Conservation (phyloP, 106 monocot genomes). For the Phalaenopsis aphrodite region DNA sequence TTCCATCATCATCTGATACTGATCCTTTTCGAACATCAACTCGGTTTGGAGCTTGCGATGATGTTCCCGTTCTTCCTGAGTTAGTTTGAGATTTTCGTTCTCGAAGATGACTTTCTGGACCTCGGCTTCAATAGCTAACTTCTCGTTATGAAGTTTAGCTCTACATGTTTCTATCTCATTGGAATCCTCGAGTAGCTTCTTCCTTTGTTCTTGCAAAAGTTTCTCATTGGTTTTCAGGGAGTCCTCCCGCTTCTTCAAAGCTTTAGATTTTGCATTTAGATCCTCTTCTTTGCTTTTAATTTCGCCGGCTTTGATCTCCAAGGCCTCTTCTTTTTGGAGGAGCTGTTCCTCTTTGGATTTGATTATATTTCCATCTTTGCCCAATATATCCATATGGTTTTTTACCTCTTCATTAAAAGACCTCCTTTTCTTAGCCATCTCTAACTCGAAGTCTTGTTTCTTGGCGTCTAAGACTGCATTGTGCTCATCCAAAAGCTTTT, state of each 20-base stretch:
- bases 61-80: conserved; percentile 56
- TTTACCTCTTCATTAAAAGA: conserved; percentile 54
- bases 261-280: conserved; percentile 57
- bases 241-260: conserved; percentile 65
- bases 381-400: conserved; percentile 33
- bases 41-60: conserved; percentile 36
- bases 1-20: conserved; percentile 45
- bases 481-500: conserved; percentile 89
- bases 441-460: conserved; percentile 62
- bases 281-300: conserved; percentile 54
- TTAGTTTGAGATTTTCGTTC: conserved; percentile 58
- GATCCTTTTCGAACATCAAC: conserved; percentile 78
- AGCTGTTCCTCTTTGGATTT: conserved; percentile 39
- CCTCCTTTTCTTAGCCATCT: conserved; percentile 48
- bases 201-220: conserved; percentile 38
- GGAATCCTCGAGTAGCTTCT: conserved; percentile 34
- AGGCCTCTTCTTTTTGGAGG: conserved; percentile 48
- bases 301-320: conserved; percentile 43
- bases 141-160: conserved; percentile 42
- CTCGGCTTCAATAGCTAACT: conserved; percentile 42
- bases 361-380: conserved; percentile 36
- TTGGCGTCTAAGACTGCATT: conserved; percentile 44
- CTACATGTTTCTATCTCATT: conserved; percentile 24
- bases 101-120: conserved; percentile 34
- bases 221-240: conserved; percentile 47